Percentiles rank a stretch among this genome's conserved stretches.
Conservation (phyloP, 352 stramenopile species). For the Phytophthora tubulina region DNA sequence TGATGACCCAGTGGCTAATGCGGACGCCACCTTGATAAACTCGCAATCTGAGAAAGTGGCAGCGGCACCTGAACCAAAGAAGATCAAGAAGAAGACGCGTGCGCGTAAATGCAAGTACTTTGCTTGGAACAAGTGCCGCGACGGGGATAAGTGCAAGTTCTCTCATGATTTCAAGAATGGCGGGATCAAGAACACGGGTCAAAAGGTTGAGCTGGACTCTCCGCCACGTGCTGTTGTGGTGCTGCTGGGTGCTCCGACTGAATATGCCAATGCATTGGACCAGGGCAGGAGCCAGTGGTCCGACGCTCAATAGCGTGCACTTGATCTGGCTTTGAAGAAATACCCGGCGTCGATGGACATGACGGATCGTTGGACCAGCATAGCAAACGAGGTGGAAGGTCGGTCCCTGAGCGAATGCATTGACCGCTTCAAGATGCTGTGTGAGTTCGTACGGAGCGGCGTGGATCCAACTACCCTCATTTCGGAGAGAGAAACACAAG, state of each 20-base stretch:
- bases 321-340: constrained; percentile 71
- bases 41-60: too few species aligned
- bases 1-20: background rate
- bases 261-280: background rate
- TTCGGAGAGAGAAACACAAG: background rate
- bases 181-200: background rate
- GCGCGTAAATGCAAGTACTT: constrained; percentile 59
- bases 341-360: constrained; percentile 74
- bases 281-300: constrained; percentile 55
- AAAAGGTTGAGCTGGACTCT: constrained; percentile 1
- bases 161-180: constrained; percentile 40
- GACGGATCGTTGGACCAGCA: constrained; percentile 68
- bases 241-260: constrained; percentile 11
- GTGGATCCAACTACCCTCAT: constrained; percentile 1
- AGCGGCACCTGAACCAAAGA: constrained; percentile 10
- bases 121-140: constrained; percentile 48
- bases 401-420: constrained; percentile 81
- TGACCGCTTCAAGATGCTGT: constrained; percentile 72
- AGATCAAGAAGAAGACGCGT: constrained; percentile 24
- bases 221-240: constrained; percentile 23
- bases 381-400: constrained; percentile 62
- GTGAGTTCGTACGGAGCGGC: constrained; percentile 49
- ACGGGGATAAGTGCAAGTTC: constrained; percentile 69
- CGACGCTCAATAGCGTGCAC: constrained; percentile 55
- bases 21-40: background rate